Evolutionary conservation across 176 grass and related monocot species (phyloP).

Genomic region (Phoenix roebelenii): DNA sequence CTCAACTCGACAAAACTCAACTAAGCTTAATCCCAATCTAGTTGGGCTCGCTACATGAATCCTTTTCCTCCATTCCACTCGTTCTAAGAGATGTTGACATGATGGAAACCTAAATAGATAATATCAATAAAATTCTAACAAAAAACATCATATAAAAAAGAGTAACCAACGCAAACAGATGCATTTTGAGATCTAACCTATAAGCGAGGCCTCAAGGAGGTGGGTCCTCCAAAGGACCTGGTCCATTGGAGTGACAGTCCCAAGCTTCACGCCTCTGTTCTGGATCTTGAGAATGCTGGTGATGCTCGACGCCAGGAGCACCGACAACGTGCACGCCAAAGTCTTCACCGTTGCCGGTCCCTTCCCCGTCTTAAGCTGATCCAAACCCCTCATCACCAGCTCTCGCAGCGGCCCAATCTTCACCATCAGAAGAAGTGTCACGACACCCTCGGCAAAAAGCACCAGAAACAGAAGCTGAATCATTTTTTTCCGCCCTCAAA

Average conservation of each 20-base stretch:
- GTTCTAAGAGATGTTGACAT: too few relatives aligned
- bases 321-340: conserved; percentile 68
- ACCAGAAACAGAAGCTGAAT: conserved; percentile 83
- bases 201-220: conserved; percentile 90
- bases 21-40: too few relatives aligned
- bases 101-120: too few relatives aligned
- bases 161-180: too few relatives aligned
- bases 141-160: too few relatives aligned
- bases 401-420: conserved; percentile 88
- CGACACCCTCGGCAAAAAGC: conserved; percentile 67
- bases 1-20: too few relatives aligned
- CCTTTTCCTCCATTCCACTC: too few relatives aligned
- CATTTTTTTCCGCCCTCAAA: conserved; percentile 25
- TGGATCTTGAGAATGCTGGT: conserved; percentile 87
- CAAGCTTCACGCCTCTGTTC: conserved; percentile 63
- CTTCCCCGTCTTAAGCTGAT: conserved; percentile 70
- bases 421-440: conserved; percentile 73
- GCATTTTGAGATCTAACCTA: conserved; percentile 29
- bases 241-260: conserved; percentile 83
- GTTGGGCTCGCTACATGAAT: too few relatives aligned
- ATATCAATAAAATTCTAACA: too few relatives aligned
- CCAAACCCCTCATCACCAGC: conserved; percentile 64
- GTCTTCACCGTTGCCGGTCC: conserved; percentile 90
- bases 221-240: conserved; percentile 96
- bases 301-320: conserved; percentile 70